A percentile compares a stretch with the other conserved stretches of the same genome.
These are phyloP conservation scores for Venturia pyrina DNA, from an alignment of 2,329 filamentous ascomycete genomes.

Conservation along the genomic window DNA sequence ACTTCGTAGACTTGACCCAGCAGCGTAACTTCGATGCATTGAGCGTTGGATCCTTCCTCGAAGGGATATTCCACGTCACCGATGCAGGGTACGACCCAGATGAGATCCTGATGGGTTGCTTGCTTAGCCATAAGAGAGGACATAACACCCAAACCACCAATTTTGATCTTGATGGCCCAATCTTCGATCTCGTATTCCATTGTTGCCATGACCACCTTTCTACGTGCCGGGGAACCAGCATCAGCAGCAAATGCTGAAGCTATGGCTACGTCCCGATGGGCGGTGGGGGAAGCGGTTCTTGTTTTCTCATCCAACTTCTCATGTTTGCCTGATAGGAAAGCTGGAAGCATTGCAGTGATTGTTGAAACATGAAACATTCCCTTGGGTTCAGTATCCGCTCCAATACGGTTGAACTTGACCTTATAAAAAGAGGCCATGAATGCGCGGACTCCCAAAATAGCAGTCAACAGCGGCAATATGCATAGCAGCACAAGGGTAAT, in stretches of 20 bases:
- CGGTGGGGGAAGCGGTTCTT: background rate
- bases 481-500: conserved; percentile 44
- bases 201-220: conserved; percentile 50
- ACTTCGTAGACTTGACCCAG: conserved; percentile 52
- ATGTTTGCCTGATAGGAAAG: background rate
- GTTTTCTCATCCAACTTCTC: background rate
- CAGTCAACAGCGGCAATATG: conserved; percentile 43
- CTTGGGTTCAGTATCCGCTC: conserved; percentile 17
- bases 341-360: background rate
- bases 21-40: conserved; percentile 53
- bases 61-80: conserved; percentile 54
- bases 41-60: conserved; percentile 40
- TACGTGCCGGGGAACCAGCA: background rate
- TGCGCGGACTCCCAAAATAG: conserved; percentile 39
- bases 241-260: background rate
- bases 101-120: conserved; percentile 52
- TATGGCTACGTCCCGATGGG: background rate
- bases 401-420: conserved; percentile 52
- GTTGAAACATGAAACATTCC: background rate
- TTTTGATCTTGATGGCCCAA: conserved; percentile 62
- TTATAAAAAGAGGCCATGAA: conserved; percentile 54
- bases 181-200: conserved; percentile 67
- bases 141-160: conserved; percentile 61
- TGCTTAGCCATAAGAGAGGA: conserved; percentile 60
- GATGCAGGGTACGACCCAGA: conserved; percentile 46